Evolutionary conservation across 2,329 filamentous ascomycete genomes (phyloP).

Genomic region (Trichoderma arundinaceum): DNA sequence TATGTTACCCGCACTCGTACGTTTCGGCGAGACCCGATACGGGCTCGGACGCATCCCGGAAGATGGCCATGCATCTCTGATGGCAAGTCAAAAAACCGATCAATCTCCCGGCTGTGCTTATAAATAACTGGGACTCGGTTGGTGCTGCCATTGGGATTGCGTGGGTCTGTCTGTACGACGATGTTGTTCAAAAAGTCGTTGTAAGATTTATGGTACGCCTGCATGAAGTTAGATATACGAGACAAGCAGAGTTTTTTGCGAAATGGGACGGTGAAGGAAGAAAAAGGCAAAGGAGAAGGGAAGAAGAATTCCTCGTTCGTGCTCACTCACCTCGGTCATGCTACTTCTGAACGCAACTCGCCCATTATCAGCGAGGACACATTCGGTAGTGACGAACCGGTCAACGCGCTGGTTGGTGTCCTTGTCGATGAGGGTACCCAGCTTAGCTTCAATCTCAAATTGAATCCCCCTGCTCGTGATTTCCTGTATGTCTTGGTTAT

Average conservation of each 20-base stretch:
- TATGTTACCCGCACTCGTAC: constrained; percentile 68
- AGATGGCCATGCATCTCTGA: constrained; percentile 62
- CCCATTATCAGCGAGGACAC: constrained; percentile 65
- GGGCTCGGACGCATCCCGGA: constrained; percentile 66
- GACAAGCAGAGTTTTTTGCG: background rate
- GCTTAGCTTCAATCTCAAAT: constrained; percentile 93
- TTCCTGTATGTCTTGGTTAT: constrained; percentile 68
- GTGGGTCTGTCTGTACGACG: constrained; percentile 63
- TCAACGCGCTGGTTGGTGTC: constrained; percentile 72
- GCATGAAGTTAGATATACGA: constrained; percentile 34
- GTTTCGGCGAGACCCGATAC: constrained; percentile 57
- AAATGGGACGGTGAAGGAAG: constrained; percentile 13
- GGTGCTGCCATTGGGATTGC: constrained; percentile 52
- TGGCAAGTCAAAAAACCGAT: constrained; percentile 82
- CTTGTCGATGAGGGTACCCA: constrained; percentile 80
- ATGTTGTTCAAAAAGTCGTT: constrained; percentile 83
- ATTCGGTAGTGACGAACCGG: constrained; percentile 72
- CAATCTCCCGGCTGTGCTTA: constrained; percentile 79
- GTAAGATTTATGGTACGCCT: constrained; percentile 80
- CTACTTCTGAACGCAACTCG: constrained; percentile 79
- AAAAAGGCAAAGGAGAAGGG: background rate
- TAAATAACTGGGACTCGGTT: constrained; percentile 73
- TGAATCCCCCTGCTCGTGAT: constrained; percentile 69
- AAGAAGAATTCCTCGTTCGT: background rate
- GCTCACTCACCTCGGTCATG: constrained; percentile 78